Evolutionary conservation across 257 asterid species (phyloP).

Genomic region (Solanum piurae): DNA sequence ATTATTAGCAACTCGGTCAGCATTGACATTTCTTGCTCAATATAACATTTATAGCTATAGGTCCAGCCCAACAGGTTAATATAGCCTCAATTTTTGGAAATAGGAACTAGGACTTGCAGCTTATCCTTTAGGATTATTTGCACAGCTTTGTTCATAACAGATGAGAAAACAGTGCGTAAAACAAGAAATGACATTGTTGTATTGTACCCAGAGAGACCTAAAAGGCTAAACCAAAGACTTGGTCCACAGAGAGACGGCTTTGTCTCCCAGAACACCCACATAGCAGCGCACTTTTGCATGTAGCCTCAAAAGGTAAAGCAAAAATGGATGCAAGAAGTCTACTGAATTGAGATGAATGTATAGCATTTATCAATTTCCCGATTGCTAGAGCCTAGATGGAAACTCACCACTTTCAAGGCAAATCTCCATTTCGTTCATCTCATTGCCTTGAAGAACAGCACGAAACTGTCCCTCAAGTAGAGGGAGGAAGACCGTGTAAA

Average conservation of each 20-base stretch:
- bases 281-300: neutral
- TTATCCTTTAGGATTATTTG: neutral
- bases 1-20: constrained; percentile 4
- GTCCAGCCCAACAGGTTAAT: neutral
- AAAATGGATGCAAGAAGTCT: constrained; percentile 8
- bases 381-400: neutral
- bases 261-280: neutral
- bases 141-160: neutral
- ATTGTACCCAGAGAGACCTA: neutral
- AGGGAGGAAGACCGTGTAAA: constrained; percentile 85
- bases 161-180: neutral
- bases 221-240: neutral
- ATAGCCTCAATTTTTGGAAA: neutral
- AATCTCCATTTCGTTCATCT: constrained; percentile 75
- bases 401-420: constrained; percentile 97
- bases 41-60: neutral
- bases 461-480: constrained; percentile 96
- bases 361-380: neutral
- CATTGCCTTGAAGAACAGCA: constrained; percentile 93
- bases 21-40: neutral
- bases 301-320: neutral
- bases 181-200: neutral
- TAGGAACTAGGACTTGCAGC: neutral
- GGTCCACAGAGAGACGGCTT: neutral
- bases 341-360: neutral